Evolutionary conservation across 139 green algal genomes (phyloP).

Genomic region (Cymbomonas tetramitiformis): DNA sequence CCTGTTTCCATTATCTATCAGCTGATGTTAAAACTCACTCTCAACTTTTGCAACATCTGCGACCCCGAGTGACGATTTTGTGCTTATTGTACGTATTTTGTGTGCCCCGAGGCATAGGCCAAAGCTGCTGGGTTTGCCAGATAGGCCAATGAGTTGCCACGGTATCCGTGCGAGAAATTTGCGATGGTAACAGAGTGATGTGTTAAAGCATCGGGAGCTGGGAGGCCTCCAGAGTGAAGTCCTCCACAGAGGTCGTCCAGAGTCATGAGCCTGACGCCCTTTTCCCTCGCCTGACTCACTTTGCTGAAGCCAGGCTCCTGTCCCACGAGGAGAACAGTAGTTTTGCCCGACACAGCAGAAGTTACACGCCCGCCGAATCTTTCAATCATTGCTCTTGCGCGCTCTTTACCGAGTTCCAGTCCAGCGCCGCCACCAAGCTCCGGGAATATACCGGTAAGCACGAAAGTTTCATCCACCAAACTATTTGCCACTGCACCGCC

Average conservation of each 20-base stretch:
- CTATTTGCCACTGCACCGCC: background rate
- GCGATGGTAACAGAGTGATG: background rate
- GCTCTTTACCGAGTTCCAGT: constrained; percentile 25
- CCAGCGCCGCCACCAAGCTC: constrained; percentile 21
- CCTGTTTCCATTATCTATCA: no score
- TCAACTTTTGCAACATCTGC: no score
- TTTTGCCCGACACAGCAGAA: constrained; percentile 17
- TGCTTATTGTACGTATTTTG: no score
- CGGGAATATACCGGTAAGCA: constrained; percentile 28
- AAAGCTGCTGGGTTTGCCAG: no score
- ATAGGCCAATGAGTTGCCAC: background rate
- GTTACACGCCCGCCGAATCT: constrained; percentile 23
- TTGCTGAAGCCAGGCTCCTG: constrained; percentile 16
- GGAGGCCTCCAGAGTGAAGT: background rate
- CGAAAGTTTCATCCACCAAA: constrained; percentile 21
- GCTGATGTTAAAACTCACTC: no score
- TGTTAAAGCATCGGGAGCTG: background rate
- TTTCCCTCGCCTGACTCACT: background rate
- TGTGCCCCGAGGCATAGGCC: no score
- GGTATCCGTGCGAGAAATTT: background rate
- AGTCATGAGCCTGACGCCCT: background rate
- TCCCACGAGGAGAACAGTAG: constrained; percentile 25
- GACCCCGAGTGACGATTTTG: no score
- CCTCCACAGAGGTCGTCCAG: background rate
- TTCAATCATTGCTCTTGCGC: constrained; percentile 12